These are phyloP conservation scores for Colletotrichum graminicola DNA, from an alignment of 2,329 filamentous ascomycete genomes.

Conservation along the genomic window DNA sequence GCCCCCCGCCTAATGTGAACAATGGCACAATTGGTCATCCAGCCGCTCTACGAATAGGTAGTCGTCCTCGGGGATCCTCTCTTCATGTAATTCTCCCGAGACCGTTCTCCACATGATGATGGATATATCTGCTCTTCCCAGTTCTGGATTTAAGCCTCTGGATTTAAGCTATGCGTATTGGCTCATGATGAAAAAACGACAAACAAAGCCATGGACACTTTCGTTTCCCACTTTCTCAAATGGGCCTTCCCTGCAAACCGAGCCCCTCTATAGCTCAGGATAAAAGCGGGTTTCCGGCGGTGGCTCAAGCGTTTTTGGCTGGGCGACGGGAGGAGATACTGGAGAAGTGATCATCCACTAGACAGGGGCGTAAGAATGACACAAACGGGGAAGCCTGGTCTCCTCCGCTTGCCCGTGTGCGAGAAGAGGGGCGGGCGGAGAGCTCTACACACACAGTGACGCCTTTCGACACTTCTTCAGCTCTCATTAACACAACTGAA, in stretches of 20 bases:
- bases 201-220: conserved; percentile 10
- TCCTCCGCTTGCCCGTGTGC: neutral
- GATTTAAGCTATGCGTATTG: conserved; percentile 6
- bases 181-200: neutral
- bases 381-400: conserved; percentile 14
- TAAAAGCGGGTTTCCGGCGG: conserved; percentile 7
- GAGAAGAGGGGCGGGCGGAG: neutral
- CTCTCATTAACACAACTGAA: conserved; percentile 13
- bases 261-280: conserved; percentile 24
- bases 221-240: conserved; percentile 17
- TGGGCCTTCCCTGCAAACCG: conserved; percentile 15
- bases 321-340: conserved; percentile 37
- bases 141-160: conserved; percentile 16
- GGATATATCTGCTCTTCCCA: neutral
- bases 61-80: neutral
- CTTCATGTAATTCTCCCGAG: neutral
- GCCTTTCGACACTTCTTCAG: neutral
- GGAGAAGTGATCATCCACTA: conserved; percentile 38
- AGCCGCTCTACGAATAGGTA: neutral
- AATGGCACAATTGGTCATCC: conserved; percentile 19
- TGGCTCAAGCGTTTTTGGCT: conserved; percentile 39
- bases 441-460: neutral
- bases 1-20: conserved; percentile 29
- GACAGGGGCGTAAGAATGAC: conserved; percentile 20
- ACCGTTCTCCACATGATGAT: neutral